These are phyloP conservation scores for Aaosphaeria pasadenensis DNA, from an alignment of 2,329 filamentous ascomycete genomes.

Conservation along the genomic window DNA sequence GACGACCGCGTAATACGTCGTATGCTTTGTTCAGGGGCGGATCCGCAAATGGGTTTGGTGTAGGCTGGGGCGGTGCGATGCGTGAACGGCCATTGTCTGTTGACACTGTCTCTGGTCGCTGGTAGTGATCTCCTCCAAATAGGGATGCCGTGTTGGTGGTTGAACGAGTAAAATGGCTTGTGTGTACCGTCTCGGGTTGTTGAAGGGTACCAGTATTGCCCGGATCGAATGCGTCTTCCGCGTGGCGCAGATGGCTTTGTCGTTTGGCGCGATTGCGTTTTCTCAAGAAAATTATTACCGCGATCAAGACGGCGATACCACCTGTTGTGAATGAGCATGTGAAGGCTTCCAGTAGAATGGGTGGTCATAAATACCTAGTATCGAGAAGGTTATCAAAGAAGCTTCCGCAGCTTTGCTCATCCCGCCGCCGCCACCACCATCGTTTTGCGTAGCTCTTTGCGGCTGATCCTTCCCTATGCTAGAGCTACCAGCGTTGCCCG, in stretches of 20 bases:
- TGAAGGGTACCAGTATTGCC: slow-evolving; percentile 16
- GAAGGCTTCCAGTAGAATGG: background rate
- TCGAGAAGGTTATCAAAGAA: slow-evolving; percentile 27
- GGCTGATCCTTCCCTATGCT: slow-evolving; percentile 4
- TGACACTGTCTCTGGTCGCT: slow-evolving; percentile 32
- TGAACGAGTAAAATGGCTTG: slow-evolving; percentile 13
- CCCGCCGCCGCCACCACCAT: background rate
- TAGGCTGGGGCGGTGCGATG: slow-evolving; percentile 18
- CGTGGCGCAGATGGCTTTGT: slow-evolving; percentile 13
- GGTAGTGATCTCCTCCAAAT: slow-evolving; percentile 22
- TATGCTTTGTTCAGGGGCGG: slow-evolving; percentile 36
- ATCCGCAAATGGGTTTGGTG: slow-evolving; percentile 34
- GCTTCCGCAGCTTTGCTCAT: slow-evolving; percentile 28
- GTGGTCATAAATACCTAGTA: slow-evolving; percentile 20
- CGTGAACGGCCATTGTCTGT: slow-evolving; percentile 18
- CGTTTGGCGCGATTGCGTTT: slow-evolving; percentile 17
- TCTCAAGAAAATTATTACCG: slow-evolving; percentile 18
- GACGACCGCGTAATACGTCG: slow-evolving; percentile 30
- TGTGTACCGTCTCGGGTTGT: slow-evolving; percentile 21
- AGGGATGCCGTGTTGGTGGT: slow-evolving; percentile 22
- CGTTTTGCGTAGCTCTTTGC: background rate
- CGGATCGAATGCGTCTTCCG: slow-evolving; percentile 25
- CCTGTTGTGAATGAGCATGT: slow-evolving; percentile 12
- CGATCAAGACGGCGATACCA: slow-evolving; percentile 22
- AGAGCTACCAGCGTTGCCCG: background rate